These are phyloP conservation scores for Suillus alpinus DNA, from an alignment of 768 basidiomycete species.

Conservation along the genomic window DNA sequence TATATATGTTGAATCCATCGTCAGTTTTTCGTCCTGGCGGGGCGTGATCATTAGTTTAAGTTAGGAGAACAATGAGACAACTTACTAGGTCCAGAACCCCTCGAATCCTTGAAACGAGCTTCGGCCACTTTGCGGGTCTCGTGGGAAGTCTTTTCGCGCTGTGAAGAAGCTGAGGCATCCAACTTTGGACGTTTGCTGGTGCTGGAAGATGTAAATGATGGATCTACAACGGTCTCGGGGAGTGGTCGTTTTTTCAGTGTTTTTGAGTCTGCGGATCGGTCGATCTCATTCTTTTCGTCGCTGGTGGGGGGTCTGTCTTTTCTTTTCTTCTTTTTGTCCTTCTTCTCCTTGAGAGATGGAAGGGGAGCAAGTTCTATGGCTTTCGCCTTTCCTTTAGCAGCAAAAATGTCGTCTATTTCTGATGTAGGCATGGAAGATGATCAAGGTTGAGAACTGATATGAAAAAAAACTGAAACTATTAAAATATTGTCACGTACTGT, in stretches of 20 bases:
- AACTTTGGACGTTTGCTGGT: conserved; percentile 39
- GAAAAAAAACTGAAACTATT: conserved; percentile 9
- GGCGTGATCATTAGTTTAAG: conserved; percentile 11
- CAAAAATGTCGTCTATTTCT: conserved; percentile 87
- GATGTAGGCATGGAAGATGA: conserved; percentile 45
- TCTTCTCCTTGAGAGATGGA: conserved; percentile 31
- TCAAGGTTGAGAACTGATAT: conserved; percentile 9
- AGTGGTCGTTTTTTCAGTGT: conserved; percentile 27
- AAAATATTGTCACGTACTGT: background rate
- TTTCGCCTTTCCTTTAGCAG: conserved; percentile 44
- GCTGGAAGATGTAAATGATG: conserved; percentile 40
- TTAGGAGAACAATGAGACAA: conserved; percentile 31
- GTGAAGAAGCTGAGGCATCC: conserved; percentile 12
- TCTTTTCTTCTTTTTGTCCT: conserved; percentile 48
- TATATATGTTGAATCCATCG: conserved; percentile 78
- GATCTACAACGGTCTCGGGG: conserved; percentile 66
- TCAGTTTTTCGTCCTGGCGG: conserved; percentile 70
- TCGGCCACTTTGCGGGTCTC: conserved; percentile 33
- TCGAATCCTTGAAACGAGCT: conserved; percentile 66
- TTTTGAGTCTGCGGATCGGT: conserved; percentile 13
- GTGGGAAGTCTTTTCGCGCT: conserved; percentile 22
- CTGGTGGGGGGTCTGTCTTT: conserved; percentile 5
- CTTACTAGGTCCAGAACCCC: conserved; percentile 70
- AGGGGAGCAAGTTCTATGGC: conserved; percentile 25
- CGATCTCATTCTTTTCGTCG: conserved; percentile 2